Percentiles rank a stretch among this genome's conserved stretches.
These are phyloP conservation scores for Suillus placidus DNA, from an alignment of 768 basidiomycete species.

Conservation along the genomic window DNA sequence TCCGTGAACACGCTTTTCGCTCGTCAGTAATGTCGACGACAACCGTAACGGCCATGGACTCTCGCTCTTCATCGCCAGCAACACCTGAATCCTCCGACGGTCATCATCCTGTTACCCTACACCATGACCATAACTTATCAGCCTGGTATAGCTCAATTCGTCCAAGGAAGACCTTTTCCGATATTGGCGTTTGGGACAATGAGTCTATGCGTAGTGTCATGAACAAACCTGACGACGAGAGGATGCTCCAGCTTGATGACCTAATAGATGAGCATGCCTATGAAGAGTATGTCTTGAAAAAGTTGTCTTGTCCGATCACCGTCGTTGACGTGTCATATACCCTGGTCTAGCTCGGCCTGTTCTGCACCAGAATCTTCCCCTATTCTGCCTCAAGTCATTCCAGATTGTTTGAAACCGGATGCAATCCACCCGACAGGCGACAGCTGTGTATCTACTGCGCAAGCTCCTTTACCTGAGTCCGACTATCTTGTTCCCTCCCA, in stretches of 20 bases:
- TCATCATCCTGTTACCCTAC: conserved; percentile 52
- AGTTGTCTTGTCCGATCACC: conserved; percentile 14
- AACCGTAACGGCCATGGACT: conserved; percentile 51
- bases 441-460: conserved; percentile 35
- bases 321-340: conserved; percentile 11
- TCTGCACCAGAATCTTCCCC: conserved; percentile 24
- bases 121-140: conserved; percentile 50
- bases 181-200: conserved; percentile 46
- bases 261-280: conserved; percentile 74
- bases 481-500: conserved; percentile 37
- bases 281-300: conserved; percentile 60
- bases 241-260: conserved; percentile 71
- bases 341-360: conserved; percentile 21
- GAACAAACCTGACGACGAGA: conserved; percentile 52
- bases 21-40: conserved; percentile 57
- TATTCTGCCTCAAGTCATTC: conserved; percentile 14
- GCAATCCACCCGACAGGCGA: conserved; percentile 31
- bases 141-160: conserved; percentile 61
- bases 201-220: conserved; percentile 42
- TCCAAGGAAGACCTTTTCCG: conserved; percentile 42
- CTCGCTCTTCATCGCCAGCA: conserved; percentile 72
- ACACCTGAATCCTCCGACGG: conserved; percentile 68
- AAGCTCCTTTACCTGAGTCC: conserved; percentile 29
- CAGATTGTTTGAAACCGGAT: conserved; percentile 40
- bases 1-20: conserved; percentile 13